Base-by-base conservation (phyloP, 2,329 filamentous ascomycete species). In the Talaromyces amestolkiae region DNA sequence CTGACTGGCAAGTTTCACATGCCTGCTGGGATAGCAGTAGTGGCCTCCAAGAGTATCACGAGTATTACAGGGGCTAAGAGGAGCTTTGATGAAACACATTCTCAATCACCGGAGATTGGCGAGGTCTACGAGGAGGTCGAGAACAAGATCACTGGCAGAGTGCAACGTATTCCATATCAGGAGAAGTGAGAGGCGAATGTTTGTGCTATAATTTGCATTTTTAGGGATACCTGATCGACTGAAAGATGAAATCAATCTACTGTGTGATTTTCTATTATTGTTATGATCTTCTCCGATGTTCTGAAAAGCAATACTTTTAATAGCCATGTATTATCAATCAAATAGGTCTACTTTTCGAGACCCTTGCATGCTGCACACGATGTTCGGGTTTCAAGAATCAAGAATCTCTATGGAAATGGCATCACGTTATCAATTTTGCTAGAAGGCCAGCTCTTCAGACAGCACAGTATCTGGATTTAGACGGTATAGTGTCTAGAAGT, bases 51-150 rank as follows among this genome's bases (percentile, higher is more conserved):
- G 15, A 19, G 45, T 22, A 37, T 61, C 3, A 19, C 53, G 15
- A 19, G 45, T 22, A 37, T 61, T 6, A 15, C 53, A n/a, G 43
- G 47, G 45, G 35, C 1, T 9, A 60, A 67, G 24, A 59, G 59
- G 35, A 19, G 37, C 19, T 24, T 53, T 9, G 53, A 51, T 17
- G 54, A 66, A 58, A 19, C n/a, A 13, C 41, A 49, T 31, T 65
- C 37, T 9, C 58, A 65, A 47, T 62, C 64, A 11, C 39, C 51
- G 7, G 63, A 65, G 39, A 35, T 61, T 31, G 63, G 63, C 33
- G 56, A 66, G 53, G 39, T 64, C 10, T 43, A 62, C 58, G 59
- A 68, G 54, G 51, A 66, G 58, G 53, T 65, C 22, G 59, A 67
- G 59, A 22, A 49, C 49, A 56, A 54, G 5, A 37, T 67, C 43